Evolutionary conservation across 106 monocot genomes (phyloP).

Genomic region (Cymbidium sinense): DNA sequence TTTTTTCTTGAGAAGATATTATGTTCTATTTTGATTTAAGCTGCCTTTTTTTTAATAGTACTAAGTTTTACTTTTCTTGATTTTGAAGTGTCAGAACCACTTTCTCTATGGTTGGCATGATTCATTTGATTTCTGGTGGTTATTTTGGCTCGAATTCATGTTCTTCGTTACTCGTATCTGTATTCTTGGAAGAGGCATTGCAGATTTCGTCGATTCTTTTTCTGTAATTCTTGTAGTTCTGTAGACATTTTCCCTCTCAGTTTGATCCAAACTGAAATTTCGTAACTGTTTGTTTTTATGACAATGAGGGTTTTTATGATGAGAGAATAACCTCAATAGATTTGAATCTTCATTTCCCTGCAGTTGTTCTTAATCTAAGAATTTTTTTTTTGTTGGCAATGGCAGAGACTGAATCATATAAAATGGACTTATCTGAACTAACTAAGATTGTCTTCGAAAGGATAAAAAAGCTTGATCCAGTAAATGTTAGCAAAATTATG

Average conservation of each 20-base stretch:
- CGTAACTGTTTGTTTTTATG: too few relatives aligned
- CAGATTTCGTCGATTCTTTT: too few relatives aligned
- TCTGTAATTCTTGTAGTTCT: too few relatives aligned
- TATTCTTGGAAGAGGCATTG: too few relatives aligned
- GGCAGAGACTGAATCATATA: constrained; percentile 18
- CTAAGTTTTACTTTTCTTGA: neutral
- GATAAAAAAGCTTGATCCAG: constrained; percentile 48
- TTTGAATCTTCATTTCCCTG: neutral
- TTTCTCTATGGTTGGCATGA: too few relatives aligned
- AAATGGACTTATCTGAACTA: constrained; percentile 51
- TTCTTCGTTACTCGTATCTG: too few relatives aligned
- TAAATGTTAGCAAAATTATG: constrained; percentile 40
- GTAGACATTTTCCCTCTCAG: too few relatives aligned
- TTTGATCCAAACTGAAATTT: too few relatives aligned
- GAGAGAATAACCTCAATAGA: neutral
- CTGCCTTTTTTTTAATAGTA: neutral
- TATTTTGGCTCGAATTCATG: too few relatives aligned
- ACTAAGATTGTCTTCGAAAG: constrained; percentile 39
- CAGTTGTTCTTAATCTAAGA: neutral
- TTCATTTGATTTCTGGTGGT: too few relatives aligned
- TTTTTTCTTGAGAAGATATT: neutral
- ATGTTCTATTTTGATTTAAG: neutral
- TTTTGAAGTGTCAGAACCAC: neutral
- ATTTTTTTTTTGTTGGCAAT: neutral
- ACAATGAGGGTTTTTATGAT: too few relatives aligned